Percentiles rank a stretch among this genome's conserved stretches.
Conservation (phyloP, 2,329 filamentous ascomycete species). For the Colletotrichum cordylinicola region DNA sequence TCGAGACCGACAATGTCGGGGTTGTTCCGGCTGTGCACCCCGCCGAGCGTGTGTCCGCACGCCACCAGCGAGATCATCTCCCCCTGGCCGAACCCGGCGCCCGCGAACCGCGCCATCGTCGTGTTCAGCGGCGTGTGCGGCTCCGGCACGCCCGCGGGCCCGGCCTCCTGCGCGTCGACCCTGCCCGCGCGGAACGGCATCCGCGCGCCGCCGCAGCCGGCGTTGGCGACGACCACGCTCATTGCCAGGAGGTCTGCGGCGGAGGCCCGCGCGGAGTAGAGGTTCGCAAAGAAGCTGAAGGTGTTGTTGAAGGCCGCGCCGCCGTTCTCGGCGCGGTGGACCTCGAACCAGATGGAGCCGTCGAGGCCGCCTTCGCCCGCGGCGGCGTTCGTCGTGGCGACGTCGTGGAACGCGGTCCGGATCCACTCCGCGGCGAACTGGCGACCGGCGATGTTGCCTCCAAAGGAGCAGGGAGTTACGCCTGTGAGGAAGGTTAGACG, state of each 20-base stretch:
- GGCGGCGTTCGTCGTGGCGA: conserved; percentile 30
- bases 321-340: conserved; percentile 31
- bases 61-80: conserved; percentile 32
- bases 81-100: conserved; percentile 25
- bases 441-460: conserved; percentile 26
- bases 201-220: conserved; percentile 26
- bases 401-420: conserved; percentile 36
- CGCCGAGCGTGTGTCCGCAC: conserved; percentile 30
- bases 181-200: conserved; percentile 31
- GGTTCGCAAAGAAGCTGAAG: conserved; percentile 26
- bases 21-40: conserved; percentile 29
- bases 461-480: conserved; percentile 25
- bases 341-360: conserved; percentile 35
- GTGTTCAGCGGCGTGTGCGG: conserved; percentile 26
- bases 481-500: neutral
- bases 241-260: conserved; percentile 38
- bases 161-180: conserved; percentile 28
- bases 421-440: conserved; percentile 36
- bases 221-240: conserved; percentile 29
- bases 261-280: conserved; percentile 26
- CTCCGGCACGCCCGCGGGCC: conserved; percentile 29
- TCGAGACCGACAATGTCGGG: conserved; percentile 25
- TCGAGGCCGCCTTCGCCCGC: conserved; percentile 33
- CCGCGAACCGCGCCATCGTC: conserved; percentile 26
- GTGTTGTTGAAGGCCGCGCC: conserved; percentile 36